Evolutionary conservation across 495 filamentous ascomycete genomes (phyloP), one percentile per base, ranked within the genome.

Genomic region (Xylaria longipes): DNA sequence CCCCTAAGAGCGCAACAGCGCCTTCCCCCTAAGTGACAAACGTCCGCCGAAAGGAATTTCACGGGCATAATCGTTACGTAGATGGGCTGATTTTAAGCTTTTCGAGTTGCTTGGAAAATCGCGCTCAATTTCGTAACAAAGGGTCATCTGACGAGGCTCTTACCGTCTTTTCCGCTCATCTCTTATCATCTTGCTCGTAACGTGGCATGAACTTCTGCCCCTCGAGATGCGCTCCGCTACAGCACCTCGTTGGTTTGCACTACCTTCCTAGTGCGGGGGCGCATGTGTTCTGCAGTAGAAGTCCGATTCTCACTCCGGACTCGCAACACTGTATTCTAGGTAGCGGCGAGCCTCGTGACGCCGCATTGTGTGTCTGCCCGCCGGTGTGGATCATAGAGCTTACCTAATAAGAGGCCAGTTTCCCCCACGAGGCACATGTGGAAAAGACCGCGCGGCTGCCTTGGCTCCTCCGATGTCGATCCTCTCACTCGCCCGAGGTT

Each of bases 1-100:
- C 20, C 37, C 56, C 56, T 33, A 17, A n/a, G n/a, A n/a, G n/a
- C n/a, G n/a, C n/a, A n/a, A n/a, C 56, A 33, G 22, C 56, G 56
- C 56, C n/a, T 60, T 60, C 56, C 56, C 56, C 56, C 58, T 64
- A 64, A 67, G 65, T 67, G 65, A 67, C 48, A 67, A 67, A 56
- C 65, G 45, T 67, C 65, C 65, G 65, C 65, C 48, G 22, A 39
- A 17, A 35, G 46, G 20, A 48, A 22, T 67, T 67, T 35, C 46
- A 20, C 48, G 14, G 17, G 48, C 65, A 67, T 67, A 67, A 67
- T 67, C 5, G 65, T 67, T 67, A 67, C 65, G 46, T 60, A 63
- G 60, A 41, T 41, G 3, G 57, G 57, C 57, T 37, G 57, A 60
- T 60, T 60, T 15, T 31, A 14, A 35, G n/a, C 60, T 9, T 14